Evolutionary conservation across 2,329 filamentous ascomycete species (phyloP), one percentile per base, ranked within the genome.

Genomic region (Metarhizium album): DNA sequence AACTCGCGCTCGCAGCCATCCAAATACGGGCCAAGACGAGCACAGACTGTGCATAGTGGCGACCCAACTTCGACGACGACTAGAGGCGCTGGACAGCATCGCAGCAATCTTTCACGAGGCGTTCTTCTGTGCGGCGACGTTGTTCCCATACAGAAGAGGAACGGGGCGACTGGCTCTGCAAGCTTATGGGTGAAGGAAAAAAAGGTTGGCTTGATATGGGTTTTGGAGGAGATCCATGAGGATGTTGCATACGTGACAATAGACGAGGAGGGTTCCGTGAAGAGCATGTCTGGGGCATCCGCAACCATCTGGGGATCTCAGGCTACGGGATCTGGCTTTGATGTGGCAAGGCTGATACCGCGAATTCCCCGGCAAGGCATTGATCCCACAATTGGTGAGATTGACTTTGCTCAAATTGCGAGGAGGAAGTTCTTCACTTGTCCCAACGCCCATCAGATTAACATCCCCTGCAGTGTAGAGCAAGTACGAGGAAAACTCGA

Each of bases 151-250:
- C 87, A 90, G 65, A 98, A 97, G 69, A 82, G 93, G 54, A 95
- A 98, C 61, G 93, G 93, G 3, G 80, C 85, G 11, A 91, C 85
- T 4, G 93, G 93, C 2, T 90, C 93, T 52, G 93, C 93, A 37
- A 97, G 90, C 67, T 72, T 98, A 38, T 98, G 93, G 93, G 93
- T 98, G 3, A 98, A 98, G 71, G 93, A 98, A 67, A 98, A 98
- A 68, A 81, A 85, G 46, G 83, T 89, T 48, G 90, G 91, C 9
- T 70, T 98, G 53, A 97, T 98, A 53, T 98, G 93, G 93, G 93
- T 98, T 8, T 71, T 98, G 2, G 93, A 98, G 66, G 93, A 98
- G 68, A 97, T 98, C 54, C 88, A 91, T 50, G 93, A 98, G 68
- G 90, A 98, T 64, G 84, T 93, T 38, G 90, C 87, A 3, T 79